phyloP scores from a whole-genome alignment of 192 early-diverging fungal genomes.

The Rhizophagus clarus region DNA sequence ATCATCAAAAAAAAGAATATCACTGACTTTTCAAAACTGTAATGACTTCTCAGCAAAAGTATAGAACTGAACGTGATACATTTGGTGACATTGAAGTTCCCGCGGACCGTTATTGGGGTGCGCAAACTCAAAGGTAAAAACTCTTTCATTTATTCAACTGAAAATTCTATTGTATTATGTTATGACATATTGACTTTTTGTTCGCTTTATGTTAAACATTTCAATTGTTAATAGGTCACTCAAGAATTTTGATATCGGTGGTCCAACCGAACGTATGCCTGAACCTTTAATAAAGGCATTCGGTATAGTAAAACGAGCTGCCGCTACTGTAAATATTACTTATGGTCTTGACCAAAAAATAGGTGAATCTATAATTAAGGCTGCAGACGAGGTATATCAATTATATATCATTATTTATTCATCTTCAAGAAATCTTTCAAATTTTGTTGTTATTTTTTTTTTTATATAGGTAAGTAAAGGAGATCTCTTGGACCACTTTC shows the following conservation, averaged over 20 bases:
- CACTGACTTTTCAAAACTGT: neutral
- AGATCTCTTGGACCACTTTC: slow-evolving; percentile 94
- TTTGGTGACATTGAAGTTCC: slow-evolving; percentile 97
- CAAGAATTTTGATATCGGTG: slow-evolving; percentile 98
- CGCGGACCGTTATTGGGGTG: slow-evolving; percentile 95
- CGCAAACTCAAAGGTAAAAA: slow-evolving; percentile 83
- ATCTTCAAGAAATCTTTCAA: neutral
- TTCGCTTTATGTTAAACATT: no score
- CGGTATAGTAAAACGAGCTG: slow-evolving; percentile 94
- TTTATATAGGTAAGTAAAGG: slow-evolving; percentile 78
- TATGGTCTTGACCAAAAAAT: slow-evolving; percentile 82
- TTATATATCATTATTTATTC: neutral
- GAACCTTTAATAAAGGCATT: slow-evolving; percentile 93
- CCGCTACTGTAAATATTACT: slow-evolving; percentile 91
- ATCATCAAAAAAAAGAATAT: neutral
- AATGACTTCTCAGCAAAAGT: slow-evolving; percentile 54
- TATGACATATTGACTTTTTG: no score
- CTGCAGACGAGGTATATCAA: slow-evolving; percentile 74
- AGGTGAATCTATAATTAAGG: slow-evolving; percentile 86
- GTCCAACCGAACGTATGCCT: slow-evolving; percentile 90
- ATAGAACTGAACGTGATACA: slow-evolving; percentile 81
- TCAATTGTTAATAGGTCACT: slow-evolving; percentile 63
- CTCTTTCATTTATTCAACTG: no score
- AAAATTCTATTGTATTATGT: neutral
- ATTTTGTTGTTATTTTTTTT: slow-evolving; percentile 3